Evolutionary conservation across 1,284 basidiomycete species (phyloP).

Genomic region (Mrakiaceae sp.): DNA sequence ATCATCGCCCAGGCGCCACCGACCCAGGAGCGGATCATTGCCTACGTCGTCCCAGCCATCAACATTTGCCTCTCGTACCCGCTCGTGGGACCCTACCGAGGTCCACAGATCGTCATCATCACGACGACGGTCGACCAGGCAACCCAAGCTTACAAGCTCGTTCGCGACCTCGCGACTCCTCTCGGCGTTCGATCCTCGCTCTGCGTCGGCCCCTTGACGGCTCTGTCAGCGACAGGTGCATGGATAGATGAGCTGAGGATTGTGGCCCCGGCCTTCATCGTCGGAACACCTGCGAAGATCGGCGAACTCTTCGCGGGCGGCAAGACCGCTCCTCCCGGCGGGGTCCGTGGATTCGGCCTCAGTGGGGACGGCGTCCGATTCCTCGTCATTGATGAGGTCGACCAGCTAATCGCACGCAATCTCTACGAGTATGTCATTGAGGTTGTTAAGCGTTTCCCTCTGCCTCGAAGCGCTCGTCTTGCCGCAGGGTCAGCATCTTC

Average conservation of each 20-base stretch:
- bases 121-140: slow-evolving; percentile 98
- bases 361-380: slow-evolving; percentile 73
- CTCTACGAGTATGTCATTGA: slow-evolving; percentile 72
- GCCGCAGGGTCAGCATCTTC: no score
- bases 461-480: slow-evolving; percentile 1
- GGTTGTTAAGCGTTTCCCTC: slow-evolving; percentile 17
- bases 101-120: slow-evolving; percentile 81
- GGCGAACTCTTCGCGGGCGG: slow-evolving; percentile 80
- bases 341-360: slow-evolving; percentile 43
- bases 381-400: slow-evolving; percentile 91
- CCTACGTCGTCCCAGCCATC: slow-evolving; percentile 87
- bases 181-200: slow-evolving; percentile 80
- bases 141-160: slow-evolving; percentile 86
- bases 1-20: slow-evolving; percentile 98
- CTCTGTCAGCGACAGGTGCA: slow-evolving; percentile 68
- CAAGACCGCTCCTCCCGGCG: slow-evolving; percentile 14
- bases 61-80: slow-evolving; percentile 65
- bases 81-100: slow-evolving; percentile 49
- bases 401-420: slow-evolving; percentile 93
- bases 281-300: slow-evolving; percentile 92
- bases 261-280: slow-evolving; percentile 76
- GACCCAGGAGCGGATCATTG: slow-evolving; percentile 94
- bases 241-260: slow-evolving; percentile 61
- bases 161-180: slow-evolving; percentile 80
- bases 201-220: slow-evolving; percentile 64